phyloP scores from a whole-genome alignment of 163 green algal genomes.

The Chlorella variabilis region DNA sequence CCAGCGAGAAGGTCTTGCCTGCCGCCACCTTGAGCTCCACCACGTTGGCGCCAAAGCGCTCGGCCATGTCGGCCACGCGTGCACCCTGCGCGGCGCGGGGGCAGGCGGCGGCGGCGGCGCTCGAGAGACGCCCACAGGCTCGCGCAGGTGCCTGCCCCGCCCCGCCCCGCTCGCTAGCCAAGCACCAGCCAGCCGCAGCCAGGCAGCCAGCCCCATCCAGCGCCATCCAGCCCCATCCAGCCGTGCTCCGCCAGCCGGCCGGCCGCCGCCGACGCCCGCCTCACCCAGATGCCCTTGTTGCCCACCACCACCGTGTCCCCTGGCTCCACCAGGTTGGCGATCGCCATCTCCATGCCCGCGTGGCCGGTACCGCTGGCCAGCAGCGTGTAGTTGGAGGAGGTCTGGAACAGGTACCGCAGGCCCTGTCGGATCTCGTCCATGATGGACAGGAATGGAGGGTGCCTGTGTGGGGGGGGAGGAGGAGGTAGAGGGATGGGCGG shows the following conservation, averaged over 20 bases:
- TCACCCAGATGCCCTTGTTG: conserved; percentile 83
- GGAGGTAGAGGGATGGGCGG: not conserved
- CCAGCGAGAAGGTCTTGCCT: conserved; percentile 71
- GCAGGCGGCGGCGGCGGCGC: no score
- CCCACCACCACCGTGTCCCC: conserved; percentile 88
- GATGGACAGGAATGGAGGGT: conserved; percentile 94
- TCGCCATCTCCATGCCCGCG: conserved; percentile 88
- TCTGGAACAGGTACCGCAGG: conserved; percentile 87
- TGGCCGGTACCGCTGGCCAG: conserved; percentile 51
- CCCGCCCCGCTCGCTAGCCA: no score
- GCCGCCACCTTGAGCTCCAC: conserved; percentile 73
- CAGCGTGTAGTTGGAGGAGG: conserved; percentile 85
- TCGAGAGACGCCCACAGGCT: no score
- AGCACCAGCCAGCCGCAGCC: no score
- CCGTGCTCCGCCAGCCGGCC: no score
- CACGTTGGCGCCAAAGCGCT: conserved; percentile 61
- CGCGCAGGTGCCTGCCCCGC: no score
- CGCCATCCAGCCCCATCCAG: no score
- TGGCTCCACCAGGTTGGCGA: conserved; percentile 93
- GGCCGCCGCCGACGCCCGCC: no score
- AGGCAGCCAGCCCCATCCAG: no score
- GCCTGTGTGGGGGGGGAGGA: conserved; percentile 70
- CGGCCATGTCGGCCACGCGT: conserved; percentile 73
- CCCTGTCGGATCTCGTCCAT: conserved; percentile 87
- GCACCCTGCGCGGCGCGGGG: conserved; percentile 62